These are phyloP conservation scores for Carex scoparia DNA, from an alignment of 176 grass and related monocot genomes.

Conservation along the genomic window DNA sequence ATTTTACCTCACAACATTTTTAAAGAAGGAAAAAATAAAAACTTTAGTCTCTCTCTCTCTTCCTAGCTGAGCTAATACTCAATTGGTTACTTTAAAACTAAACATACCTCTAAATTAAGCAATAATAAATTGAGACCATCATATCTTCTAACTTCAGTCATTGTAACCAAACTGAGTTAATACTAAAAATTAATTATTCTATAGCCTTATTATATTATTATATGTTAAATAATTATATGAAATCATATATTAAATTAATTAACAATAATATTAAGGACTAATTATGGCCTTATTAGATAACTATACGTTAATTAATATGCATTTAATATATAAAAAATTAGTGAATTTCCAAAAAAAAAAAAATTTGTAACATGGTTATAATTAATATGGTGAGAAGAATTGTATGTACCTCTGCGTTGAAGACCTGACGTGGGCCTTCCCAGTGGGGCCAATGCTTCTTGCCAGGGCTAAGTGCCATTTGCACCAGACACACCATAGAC, in stretches of 20 bases:
- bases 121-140: background rate
- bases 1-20: background rate
- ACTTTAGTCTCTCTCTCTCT: background rate
- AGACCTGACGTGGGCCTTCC: conserved; percentile 65
- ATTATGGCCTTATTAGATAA: background rate
- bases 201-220: background rate
- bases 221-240: background rate
- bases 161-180: background rate
- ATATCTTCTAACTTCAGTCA: background rate
- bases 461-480: conserved; percentile 45
- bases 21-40: background rate
- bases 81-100: background rate
- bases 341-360: background rate
- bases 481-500: conserved; percentile 84
- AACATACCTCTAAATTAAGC: background rate
- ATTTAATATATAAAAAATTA: background rate
- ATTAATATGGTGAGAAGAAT: background rate
- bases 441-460: conserved; percentile 69
- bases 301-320: background rate
- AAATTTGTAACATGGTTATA: background rate
- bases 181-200: background rate
- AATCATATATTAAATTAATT: background rate
- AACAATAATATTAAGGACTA: background rate
- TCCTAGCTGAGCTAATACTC: background rate
- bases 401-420: conserved; percentile 55